These are phyloP conservation scores for Porphyrellus cyaneotinctus DNA, from an alignment of 768 basidiomycete genomes.

Conservation along the genomic window DNA sequence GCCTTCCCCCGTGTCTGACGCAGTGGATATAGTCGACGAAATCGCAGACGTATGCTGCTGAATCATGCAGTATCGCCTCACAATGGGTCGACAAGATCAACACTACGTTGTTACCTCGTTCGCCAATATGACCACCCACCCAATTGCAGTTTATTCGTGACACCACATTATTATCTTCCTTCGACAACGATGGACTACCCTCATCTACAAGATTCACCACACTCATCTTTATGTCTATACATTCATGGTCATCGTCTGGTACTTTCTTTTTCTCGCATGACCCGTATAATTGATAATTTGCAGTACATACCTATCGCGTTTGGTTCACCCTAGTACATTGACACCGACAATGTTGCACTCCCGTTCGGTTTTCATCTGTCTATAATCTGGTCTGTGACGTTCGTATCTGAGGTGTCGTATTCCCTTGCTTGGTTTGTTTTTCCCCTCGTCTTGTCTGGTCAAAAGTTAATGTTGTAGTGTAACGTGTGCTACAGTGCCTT, in stretches of 20 bases:
- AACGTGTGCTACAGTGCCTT: too few relatives aligned
- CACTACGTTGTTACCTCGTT: conserved; percentile 22
- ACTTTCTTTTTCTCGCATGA: not conserved
- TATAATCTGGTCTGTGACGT: not conserved
- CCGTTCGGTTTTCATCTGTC: not conserved
- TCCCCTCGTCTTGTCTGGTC: not conserved
- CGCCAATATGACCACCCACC: not conserved
- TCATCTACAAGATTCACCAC: not conserved
- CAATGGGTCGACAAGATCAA: conserved; percentile 42
- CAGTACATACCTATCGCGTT: not conserved
- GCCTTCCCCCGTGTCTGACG: not conserved
- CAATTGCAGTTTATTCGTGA: not conserved
- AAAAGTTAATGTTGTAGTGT: too few relatives aligned
- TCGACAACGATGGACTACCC: not conserved
- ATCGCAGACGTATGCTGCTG: conserved; percentile 41
- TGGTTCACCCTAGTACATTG: not conserved
- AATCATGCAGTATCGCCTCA: conserved; percentile 31
- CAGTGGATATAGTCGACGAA: conserved; percentile 39
- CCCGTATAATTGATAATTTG: not conserved
- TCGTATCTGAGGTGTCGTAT: not conserved
- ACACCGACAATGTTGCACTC: not conserved
- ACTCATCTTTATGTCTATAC: not conserved
- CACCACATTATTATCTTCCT: not conserved
- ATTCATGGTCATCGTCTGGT: not conserved
- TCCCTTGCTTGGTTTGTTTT: not conserved